Base-by-base conservation (phyloP, 2,329 filamentous ascomycete species). In the Aspergillus ibericus region DNA sequence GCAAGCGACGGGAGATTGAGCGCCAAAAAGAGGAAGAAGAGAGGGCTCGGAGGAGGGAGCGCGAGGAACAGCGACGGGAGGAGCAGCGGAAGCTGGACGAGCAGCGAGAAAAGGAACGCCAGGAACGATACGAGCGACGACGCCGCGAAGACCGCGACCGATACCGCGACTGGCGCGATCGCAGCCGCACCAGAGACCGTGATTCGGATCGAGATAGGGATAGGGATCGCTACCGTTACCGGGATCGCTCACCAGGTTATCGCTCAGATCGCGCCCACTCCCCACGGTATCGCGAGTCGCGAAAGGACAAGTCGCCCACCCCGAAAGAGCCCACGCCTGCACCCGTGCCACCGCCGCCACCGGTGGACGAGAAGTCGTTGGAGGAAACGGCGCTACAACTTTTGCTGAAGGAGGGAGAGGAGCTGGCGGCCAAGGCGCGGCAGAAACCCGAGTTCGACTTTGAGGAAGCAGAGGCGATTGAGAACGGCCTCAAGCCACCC, bases 381-480 rank as follows among this genome's bases (percentile, higher is more conserved):
- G 83, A 85, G 65, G 80, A 83, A 61, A 77, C 81, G 36, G 83
- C 83, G 10, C 72, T 85, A 53, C 78, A 83, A 58, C 68, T 81
- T 60, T 75, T 86, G 10, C 66, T 85, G 20, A 79, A 77, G 63
- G 83, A 86, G 70, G 81, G 82, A 49, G 79, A 83, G 64, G 78
- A 82, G 62, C 75, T 83, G 60, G 80, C 82, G 8, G 81, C 81
- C 22, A 83, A 82, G 64, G 77, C 79, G 3, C 74, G 75, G 36
- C 76, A 79, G 59, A 78, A 80, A 56, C 80, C 80, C 5, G 81
- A 83, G 55, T 79, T 81, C 58, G 82, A 84, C 65, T 80, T 73
- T 63, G 81, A 78, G 66, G 74, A 78, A 66, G 77, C 73, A 12
- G 77, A 78, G 60, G 75, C 71, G 5, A 73, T 76, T 48, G 77